Base-by-base conservation (phyloP, 495 filamentous ascomycete species). In the Trichocladium uniseriatum region DNA sequence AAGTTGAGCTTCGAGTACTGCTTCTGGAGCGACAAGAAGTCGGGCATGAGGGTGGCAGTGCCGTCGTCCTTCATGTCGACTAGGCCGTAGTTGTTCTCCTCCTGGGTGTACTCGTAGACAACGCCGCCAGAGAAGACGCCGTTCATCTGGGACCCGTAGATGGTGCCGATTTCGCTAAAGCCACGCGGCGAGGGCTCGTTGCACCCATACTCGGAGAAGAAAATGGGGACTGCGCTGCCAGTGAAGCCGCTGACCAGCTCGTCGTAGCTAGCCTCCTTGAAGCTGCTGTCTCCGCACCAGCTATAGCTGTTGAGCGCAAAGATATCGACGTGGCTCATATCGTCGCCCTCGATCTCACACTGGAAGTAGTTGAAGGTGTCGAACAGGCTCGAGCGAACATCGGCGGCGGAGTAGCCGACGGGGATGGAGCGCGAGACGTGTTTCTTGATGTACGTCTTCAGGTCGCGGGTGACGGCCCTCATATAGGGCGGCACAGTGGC, bases 191-290 rank as follows among this genome's bases (percentile, higher is more conserved):
- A 67, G 24, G 83, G 79, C 20, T 77, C 70, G 76, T 95, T 97
- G 78, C 92, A 98, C 52, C 92, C 92, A 52, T 86, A 97, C 69
- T 98, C 92, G 57, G 86, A 91, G 76, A 94, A 95, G 79, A 97
- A 95, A 46, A 96, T 78, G 18, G 91, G 91, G 45, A 95, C 75
- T 27, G 82, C 82, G 46, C 78, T 81, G 53, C 77, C 77, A 44
- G 66, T 63, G 72, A 97, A 94, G 58, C 82, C 76, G 8, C 70
- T 62, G 36, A 86, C 80, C 4, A 97, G 73, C 13, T 71, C 65
- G 63, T 94, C 70, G 67, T 89, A 97, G 52, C 80, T 75, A 2
- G 83, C 79, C 39, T 75, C 77, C 31, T 75, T 67, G 75, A 81
- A 92, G 52, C 70, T 78, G 43, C 86, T 83, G 35, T 81, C 71